phyloP scores from a whole-genome alignment of 2,329 filamentous ascomycete species.

The Akanthomyces dipterigenus region DNA sequence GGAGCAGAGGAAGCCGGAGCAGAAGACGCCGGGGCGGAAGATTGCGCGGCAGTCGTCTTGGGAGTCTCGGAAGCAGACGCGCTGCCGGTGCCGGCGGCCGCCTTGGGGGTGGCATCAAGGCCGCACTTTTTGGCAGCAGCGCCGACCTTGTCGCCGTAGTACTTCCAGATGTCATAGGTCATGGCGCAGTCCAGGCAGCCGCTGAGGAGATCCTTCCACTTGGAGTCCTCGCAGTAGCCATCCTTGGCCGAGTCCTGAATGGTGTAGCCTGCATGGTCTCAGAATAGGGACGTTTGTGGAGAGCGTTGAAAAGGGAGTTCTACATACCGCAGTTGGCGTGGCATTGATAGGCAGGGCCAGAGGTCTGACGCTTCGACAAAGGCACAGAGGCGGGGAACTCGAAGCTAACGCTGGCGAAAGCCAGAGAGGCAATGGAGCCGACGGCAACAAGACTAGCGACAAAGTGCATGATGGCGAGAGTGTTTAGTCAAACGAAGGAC shows the following conservation, averaged over 20 bases:
- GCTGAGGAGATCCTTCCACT: constrained; percentile 35
- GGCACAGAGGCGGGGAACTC: constrained; percentile 24
- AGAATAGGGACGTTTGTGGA: not conserved
- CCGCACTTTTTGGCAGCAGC: constrained; percentile 31
- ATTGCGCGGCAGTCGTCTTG: not conserved
- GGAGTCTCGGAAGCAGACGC: not conserved
- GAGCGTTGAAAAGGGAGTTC: not conserved
- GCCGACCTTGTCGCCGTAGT: constrained; percentile 33
- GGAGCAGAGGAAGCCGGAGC: not conserved
- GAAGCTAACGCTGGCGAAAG: constrained; percentile 18
- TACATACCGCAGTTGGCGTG: constrained; percentile 43
- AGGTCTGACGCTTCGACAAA: constrained; percentile 37
- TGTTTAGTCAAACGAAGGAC: not conserved
- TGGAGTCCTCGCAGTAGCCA: constrained; percentile 26
- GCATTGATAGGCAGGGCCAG: constrained; percentile 36
- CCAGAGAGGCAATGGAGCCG: constrained; percentile 23
- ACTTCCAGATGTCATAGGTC: constrained; percentile 36
- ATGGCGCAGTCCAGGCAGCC: constrained; percentile 39
- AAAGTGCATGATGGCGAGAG: constrained; percentile 23
- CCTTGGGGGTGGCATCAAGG: constrained; percentile 20
- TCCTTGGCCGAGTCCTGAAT: constrained; percentile 20
- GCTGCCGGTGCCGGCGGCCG: constrained; percentile 9
- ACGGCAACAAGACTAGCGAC: constrained; percentile 20
- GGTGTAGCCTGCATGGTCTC: constrained; percentile 21
- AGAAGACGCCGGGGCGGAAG: constrained; percentile 17